Evolutionary conservation across 2,329 filamentous ascomycete species (phyloP).

Genomic region (Plectosphaerella plurivora): DNA sequence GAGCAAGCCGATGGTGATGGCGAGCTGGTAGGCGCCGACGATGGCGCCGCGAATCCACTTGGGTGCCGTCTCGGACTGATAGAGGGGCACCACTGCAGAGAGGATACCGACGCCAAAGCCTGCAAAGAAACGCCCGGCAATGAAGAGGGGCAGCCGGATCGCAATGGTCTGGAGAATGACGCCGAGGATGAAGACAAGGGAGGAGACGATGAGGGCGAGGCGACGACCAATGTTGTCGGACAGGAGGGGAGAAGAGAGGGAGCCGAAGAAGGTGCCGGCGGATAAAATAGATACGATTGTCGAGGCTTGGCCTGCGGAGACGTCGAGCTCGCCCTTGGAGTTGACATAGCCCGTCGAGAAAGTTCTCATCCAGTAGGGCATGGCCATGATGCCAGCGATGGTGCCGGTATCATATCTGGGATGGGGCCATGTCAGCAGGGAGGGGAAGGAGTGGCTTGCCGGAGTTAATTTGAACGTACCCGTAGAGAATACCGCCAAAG

Average conservation of each 20-base stretch:
- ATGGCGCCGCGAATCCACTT: conserved; percentile 71
- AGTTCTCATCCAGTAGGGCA: conserved; percentile 45
- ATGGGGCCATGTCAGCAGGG: not conserved
- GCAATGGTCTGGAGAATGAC: conserved; percentile 63
- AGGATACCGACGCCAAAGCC: conserved; percentile 71
- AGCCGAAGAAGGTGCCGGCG: conserved; percentile 72
- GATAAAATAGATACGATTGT: conserved; percentile 72
- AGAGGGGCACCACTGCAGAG: conserved; percentile 66
- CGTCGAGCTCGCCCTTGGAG: conserved; percentile 32
- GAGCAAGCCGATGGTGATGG: conserved; percentile 66
- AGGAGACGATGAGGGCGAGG: conserved; percentile 56
- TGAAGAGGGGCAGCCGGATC: conserved; percentile 56
- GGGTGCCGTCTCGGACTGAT: conserved; percentile 67
- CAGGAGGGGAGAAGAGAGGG: conserved; percentile 56
- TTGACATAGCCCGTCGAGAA: conserved; percentile 53
- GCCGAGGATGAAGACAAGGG: conserved; percentile 61
- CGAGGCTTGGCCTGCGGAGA: conserved; percentile 53
- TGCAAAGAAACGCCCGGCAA: conserved; percentile 69
- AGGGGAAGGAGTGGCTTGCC: conserved; percentile 14
- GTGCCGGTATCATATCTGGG: conserved; percentile 51
- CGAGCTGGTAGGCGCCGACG: conserved; percentile 65
- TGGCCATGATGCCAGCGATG: conserved; percentile 53
- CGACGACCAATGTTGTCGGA: conserved; percentile 65
- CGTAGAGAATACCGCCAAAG: conserved; percentile 57
- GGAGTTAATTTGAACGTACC: conserved; percentile 14